Evolutionary conservation across 2,329 filamentous ascomycete species (phyloP).

Genomic region (Coniochaeta sp.): DNA sequence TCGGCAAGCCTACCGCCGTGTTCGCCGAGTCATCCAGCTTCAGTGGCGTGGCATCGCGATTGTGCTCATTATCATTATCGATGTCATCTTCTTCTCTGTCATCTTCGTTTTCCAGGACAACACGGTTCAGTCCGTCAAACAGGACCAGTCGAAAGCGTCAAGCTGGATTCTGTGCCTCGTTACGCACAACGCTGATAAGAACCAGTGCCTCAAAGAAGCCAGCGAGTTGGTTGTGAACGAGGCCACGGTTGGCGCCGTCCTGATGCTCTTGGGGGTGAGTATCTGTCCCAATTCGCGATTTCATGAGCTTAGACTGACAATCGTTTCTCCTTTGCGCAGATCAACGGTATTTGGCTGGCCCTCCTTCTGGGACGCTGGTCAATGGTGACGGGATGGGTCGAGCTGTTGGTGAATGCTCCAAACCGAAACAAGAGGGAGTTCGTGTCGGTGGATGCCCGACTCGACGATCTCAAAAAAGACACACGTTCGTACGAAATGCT

Average conservation of each 20-base stretch:
- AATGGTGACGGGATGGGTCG: slow-evolving; percentile 80
- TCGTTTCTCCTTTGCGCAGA: slow-evolving; percentile 31
- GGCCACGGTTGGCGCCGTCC: slow-evolving; percentile 69
- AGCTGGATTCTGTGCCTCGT: slow-evolving; percentile 72
- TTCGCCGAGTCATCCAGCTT: slow-evolving; percentile 78
- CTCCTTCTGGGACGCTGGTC: slow-evolving; percentile 74
- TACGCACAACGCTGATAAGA: slow-evolving; percentile 49
- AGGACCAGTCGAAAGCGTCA: slow-evolving; percentile 43
- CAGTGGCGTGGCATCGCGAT: slow-evolving; percentile 94
- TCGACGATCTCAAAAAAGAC: slow-evolving; percentile 50
- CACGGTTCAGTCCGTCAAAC: slow-evolving; percentile 52
- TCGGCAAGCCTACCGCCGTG: slow-evolving; percentile 78
- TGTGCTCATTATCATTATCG: slow-evolving; percentile 80
- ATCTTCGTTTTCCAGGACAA: slow-evolving; percentile 86
- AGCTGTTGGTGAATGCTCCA: slow-evolving; percentile 49
- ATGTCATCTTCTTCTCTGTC: slow-evolving; percentile 90
- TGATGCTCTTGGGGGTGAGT: slow-evolving; percentile 73
- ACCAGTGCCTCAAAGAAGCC: slow-evolving; percentile 57
- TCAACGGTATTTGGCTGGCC: slow-evolving; percentile 80
- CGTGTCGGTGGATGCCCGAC: slow-evolving; percentile 74
- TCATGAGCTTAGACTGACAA: not conserved
- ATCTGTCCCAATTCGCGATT: not conserved
- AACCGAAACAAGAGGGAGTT: slow-evolving; percentile 65
- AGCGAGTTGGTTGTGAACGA: slow-evolving; percentile 62
- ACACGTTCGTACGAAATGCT: slow-evolving; percentile 78